A percentile compares a stretch with the other conserved stretches of the same genome.
phyloP scores from a whole-genome alignment of 2,329 filamentous ascomycete genomes.

The Thermoascus crustaceus region DNA sequence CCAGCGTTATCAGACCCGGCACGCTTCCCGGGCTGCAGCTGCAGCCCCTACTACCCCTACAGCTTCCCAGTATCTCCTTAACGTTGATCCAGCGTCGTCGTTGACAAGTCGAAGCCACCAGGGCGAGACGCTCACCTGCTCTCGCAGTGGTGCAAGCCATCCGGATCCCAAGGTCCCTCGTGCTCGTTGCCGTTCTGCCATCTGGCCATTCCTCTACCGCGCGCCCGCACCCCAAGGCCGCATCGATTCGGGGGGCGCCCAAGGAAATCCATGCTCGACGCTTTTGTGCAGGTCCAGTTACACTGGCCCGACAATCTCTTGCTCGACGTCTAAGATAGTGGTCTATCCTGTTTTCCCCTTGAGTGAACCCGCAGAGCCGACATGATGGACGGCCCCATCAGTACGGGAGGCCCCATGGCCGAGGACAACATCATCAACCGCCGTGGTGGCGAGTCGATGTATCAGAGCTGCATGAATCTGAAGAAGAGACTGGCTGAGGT shows the following conservation, averaged over 20 bases:
- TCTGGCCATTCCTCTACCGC: conserved; percentile 15
- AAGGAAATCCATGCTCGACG: conserved; percentile 24
- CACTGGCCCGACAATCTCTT: not conserved
- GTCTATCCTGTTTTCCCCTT: no score
- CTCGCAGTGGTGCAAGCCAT: no score
- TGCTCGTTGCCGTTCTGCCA: no score
- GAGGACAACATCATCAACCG: conserved; percentile 96
- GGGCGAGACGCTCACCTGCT: no score
- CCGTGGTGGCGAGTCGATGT: conserved; percentile 88
- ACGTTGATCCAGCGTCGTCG: no score
- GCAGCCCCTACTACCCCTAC: no score
- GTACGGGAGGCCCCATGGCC: conserved; percentile 45
- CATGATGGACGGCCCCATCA: conserved; percentile 29
- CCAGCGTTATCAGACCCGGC: conserved; percentile 10
- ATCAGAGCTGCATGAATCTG: conserved; percentile 86
- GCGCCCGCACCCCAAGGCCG: conserved; percentile 20
- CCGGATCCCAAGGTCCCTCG: no score
- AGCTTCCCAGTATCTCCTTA: no score
- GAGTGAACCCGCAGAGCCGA: conserved; percentile 5
- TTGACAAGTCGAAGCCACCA: no score
- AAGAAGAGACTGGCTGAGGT: conserved; percentile 75
- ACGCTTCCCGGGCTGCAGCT: conserved; percentile 26
- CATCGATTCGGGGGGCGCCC: conserved; percentile 17
- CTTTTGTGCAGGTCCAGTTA: conserved; percentile 6
- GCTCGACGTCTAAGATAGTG: no score